Evolutionary conservation across 192 early-diverging fungal species (phyloP).

Genomic region (Entomortierella beljakovae): DNA sequence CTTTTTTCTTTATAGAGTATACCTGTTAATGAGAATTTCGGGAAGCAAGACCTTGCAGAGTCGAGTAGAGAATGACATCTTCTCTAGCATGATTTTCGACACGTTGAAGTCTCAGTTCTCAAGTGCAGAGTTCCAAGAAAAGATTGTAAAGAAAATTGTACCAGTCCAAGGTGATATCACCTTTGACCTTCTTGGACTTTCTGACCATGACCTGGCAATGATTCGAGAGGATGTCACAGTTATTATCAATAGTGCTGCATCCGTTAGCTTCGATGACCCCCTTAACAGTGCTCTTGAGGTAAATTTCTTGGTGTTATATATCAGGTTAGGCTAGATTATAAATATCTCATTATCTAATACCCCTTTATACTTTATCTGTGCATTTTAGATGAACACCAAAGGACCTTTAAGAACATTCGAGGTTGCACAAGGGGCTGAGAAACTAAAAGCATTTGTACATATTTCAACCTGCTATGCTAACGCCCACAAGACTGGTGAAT

Average conservation of each 20-base stretch:
- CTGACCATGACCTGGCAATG: constrained; percentile 48
- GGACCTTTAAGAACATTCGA: constrained; percentile 45
- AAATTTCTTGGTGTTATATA: constrained; percentile 7
- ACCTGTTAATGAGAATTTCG: constrained; percentile 42
- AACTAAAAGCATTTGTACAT: constrained; percentile 33
- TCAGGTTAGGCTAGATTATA: neutral
- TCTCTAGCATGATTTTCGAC: constrained; percentile 55
- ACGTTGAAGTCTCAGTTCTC: constrained; percentile 48
- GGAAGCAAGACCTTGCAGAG: constrained; percentile 41
- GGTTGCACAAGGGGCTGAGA: constrained; percentile 28
- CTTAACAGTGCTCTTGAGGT: constrained; percentile 62
- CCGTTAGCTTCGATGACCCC: constrained; percentile 57
- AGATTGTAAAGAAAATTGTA: constrained; percentile 55
- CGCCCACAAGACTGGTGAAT: constrained; percentile 21
- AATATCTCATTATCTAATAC: neutral
- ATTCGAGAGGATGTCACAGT: constrained; percentile 55
- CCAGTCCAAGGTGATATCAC: constrained; percentile 58
- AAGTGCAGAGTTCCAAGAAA: constrained; percentile 43
- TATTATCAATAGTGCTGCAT: constrained; percentile 62
- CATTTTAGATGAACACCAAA: constrained; percentile 46
- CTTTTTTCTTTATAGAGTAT: constrained; percentile 20
- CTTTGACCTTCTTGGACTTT: constrained; percentile 46
- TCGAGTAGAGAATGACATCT: constrained; percentile 40
- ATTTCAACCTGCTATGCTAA: constrained; percentile 53
- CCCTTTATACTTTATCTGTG: too few relatives aligned